Evolutionary conservation across 2,329 filamentous ascomycete species (phyloP).

Genomic region (Fusarium gaditjirri): DNA sequence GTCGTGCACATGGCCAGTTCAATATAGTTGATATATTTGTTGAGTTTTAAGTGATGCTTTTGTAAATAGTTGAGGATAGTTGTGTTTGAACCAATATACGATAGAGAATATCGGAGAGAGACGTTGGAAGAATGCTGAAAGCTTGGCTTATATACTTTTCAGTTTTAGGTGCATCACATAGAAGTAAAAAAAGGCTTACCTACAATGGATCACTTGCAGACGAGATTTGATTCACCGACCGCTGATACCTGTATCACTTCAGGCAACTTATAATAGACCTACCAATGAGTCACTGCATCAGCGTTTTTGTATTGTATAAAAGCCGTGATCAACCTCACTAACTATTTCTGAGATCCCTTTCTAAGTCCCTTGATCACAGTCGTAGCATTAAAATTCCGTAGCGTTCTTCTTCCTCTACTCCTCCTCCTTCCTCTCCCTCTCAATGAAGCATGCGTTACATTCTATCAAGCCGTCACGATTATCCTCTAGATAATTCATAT

Average conservation of each 20-base stretch:
- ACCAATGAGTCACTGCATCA: background rate
- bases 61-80: background rate
- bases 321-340: no score
- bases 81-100: background rate
- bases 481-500: background rate
- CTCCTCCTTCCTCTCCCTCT: background rate
- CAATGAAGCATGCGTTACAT: background rate
- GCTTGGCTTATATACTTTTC: background rate
- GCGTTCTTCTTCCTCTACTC: background rate
- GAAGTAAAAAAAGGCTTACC: no score
- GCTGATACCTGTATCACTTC: background rate
- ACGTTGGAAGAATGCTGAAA: no score
- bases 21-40: rapidly evolving
- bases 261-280: rapidly evolving
- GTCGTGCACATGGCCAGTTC: background rate
- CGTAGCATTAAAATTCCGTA: background rate
- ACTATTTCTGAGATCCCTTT: rapidly evolving
- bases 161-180: background rate
- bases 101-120: no score
- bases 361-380: background rate
- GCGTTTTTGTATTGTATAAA: rapidly evolving
- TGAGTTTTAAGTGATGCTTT: rapidly evolving
- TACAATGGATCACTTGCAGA: background rate
- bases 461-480: background rate
- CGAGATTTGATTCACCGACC: no score